Evolutionary conservation across 176 grass and related monocot species (phyloP), one percentile per base, ranked within the genome.

Genomic region (Urochloa ruziziensis): DNA sequence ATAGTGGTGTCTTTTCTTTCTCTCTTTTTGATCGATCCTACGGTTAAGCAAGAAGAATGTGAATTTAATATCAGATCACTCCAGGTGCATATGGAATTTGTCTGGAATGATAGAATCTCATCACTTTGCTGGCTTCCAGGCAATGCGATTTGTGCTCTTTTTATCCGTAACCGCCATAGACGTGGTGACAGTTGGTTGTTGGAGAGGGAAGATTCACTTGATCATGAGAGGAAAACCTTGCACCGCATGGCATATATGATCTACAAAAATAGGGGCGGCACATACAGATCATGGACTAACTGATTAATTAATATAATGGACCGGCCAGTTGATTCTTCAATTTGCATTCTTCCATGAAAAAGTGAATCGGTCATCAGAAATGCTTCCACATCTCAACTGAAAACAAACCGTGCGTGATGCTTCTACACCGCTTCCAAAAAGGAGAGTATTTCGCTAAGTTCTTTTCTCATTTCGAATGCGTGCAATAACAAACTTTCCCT

Each of bases 231-330:
- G 33, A 36, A 77, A 39, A n/a, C n/a, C 80, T 74, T 39, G 23
- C 27, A 32, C 28, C 0, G 7, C 21, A 74, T 62, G 75, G 83
- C 19, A 81, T 86, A 86, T 86, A 81, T 86, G 77, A 81, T 37
- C 78, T 87, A 85, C 23, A 18, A 71, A 85, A 85, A 48, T 85
- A 62, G 62, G 52, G 14, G 43, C 39, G 39, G 39, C 39, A 40
- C 59, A 67, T 29, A 75, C 18, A 52, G 61, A 75, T 83, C 69
- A 74, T 28, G 27, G 57, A 73, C 12, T 61, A 54, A 49, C 70
- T 32, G 49, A 54, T 86, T 69, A 44, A 73, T 12, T 23, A 44
- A 73, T 12, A 23, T 25, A 57, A 69, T 18, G 34, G 15, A 65
- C 62, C 30, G 30, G 1, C 30, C 62, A 35, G 7, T 65, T 35